Evolutionary conservation across 1,139 yeast genomes (phyloP).

Genomic region (Pichia sp.): DNA sequence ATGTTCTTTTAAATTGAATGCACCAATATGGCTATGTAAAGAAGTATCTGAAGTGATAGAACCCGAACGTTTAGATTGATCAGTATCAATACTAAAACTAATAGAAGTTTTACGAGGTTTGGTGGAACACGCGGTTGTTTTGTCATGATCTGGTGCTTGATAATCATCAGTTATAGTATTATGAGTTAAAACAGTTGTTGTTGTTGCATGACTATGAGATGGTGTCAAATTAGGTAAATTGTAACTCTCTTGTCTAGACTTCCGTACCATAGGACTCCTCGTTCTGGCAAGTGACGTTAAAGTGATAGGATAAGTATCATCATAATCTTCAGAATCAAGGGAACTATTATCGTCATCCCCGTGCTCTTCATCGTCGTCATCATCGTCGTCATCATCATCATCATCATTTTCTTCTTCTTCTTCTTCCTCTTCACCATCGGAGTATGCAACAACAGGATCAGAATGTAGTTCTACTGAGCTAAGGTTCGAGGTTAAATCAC

Average conservation of each 20-base stretch:
- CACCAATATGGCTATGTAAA: slow-evolving; percentile 1
- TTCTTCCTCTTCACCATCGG: not conserved
- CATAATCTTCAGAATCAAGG: slow-evolving; percentile 16
- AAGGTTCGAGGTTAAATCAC: slow-evolving; percentile 11
- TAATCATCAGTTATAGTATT: slow-evolving; percentile 10
- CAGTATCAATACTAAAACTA: slow-evolving; percentile 13
- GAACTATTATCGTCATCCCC: slow-evolving; percentile 6
- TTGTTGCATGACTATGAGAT: slow-evolving; percentile 15
- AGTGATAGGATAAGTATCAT: slow-evolving; percentile 14
- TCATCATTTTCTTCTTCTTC: not conserved
- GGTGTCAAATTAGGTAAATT: slow-evolving; percentile 14
- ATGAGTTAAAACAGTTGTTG: slow-evolving; percentile 16
- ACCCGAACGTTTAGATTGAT: slow-evolving; percentile 7
- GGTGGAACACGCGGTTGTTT: slow-evolving; percentile 23
- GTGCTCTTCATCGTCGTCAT: slow-evolving; percentile 5
- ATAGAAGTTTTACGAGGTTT: slow-evolving; percentile 7
- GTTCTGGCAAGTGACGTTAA: slow-evolving; percentile 8
- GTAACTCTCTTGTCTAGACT: slow-evolving; percentile 8
- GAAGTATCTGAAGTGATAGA: slow-evolving; percentile 7
- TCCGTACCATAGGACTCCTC: slow-evolving; percentile 7
- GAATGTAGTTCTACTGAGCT: not conserved
- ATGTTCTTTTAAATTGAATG: slow-evolving; percentile 4
- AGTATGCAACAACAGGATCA: not conserved
- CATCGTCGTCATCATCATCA: slow-evolving; percentile 1
- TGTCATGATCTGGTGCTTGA: not conserved